Conservation (phyloP, 2,329 filamentous ascomycete genomes). For the Harringtonia lauricola region DNA sequence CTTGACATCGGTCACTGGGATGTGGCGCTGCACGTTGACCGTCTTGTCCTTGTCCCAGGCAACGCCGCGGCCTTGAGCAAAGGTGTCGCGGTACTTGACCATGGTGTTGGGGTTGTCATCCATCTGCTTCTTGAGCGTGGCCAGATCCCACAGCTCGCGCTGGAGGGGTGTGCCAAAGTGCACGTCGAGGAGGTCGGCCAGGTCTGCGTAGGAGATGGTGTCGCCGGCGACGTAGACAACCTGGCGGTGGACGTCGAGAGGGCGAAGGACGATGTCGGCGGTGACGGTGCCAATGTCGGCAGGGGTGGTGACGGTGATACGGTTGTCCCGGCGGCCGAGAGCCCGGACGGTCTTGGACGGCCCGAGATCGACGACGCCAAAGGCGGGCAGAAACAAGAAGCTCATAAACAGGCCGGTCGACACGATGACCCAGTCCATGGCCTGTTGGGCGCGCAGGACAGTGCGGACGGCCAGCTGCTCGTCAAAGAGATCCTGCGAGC, state of each 20-base stretch:
- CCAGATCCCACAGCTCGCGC: conserved; percentile 37
- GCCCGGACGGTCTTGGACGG: conserved; percentile 31
- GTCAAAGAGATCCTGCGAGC: conserved; percentile 54
- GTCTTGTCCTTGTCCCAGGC: conserved; percentile 44
- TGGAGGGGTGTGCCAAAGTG: conserved; percentile 27
- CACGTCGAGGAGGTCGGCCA: conserved; percentile 42
- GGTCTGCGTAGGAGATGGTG: conserved; percentile 42
- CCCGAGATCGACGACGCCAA: conserved; percentile 52
- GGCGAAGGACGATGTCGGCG: conserved; percentile 41
- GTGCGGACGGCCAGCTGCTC: conserved; percentile 52
- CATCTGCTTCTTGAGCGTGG: conserved; percentile 33
- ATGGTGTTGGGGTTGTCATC: conserved; percentile 34
- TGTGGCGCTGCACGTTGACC: conserved; percentile 37
- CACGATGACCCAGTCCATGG: conserved; percentile 50
- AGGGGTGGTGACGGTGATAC: conserved; percentile 51
- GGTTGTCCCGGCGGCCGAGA: conserved; percentile 50
- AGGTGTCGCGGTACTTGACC: conserved; percentile 50
- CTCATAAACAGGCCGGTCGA: conserved; percentile 62
- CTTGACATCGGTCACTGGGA: conserved; percentile 31
- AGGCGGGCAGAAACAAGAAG: conserved; percentile 53
- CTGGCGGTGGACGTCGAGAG: conserved; percentile 21
- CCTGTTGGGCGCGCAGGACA: conserved; percentile 34
- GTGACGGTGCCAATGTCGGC: conserved; percentile 52
- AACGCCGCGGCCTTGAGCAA: conserved; percentile 46
- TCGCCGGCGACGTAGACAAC: conserved; percentile 52